Evolutionary conservation across 805 yeast genomes (phyloP).

Genomic region (Ogataea methylovora): DNA sequence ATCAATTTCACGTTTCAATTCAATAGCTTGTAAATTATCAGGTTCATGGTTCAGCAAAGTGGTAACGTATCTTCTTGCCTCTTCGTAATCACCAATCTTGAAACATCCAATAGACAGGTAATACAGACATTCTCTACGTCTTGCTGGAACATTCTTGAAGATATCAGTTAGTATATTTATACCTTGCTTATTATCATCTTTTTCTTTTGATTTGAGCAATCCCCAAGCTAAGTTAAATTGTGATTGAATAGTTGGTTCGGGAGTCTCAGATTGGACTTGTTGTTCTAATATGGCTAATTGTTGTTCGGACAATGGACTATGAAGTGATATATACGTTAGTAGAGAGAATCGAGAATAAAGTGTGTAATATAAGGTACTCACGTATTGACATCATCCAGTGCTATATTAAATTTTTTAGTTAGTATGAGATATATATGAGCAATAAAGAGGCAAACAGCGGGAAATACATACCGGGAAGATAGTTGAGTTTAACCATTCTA

Average conservation of each 20-base stretch:
- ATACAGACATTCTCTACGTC: slow-evolving; percentile 85
- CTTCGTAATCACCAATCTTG: slow-evolving; percentile 79
- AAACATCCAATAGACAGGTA: slow-evolving; percentile 83
- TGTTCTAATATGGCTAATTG: slow-evolving; percentile 70
- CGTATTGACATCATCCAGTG: slow-evolving; percentile 23
- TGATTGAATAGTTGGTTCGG: slow-evolving; percentile 73
- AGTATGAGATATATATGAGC: not conserved
- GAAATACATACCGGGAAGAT: slow-evolving; percentile 16
- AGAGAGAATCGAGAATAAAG: not conserved
- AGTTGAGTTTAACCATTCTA: slow-evolving; percentile 18
- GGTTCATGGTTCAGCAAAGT: slow-evolving; percentile 76
- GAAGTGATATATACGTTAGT: not conserved
- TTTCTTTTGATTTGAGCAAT: slow-evolving; percentile 60
- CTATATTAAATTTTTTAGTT: slow-evolving; percentile 5
- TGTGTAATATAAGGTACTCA: slow-evolving; percentile 8
- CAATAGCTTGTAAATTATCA: slow-evolving; percentile 67
- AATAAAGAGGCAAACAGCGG: not conserved
- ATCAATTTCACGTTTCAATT: slow-evolving; percentile 69
- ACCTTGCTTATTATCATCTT: slow-evolving; percentile 69
- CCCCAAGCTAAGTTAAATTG: slow-evolving; percentile 97
- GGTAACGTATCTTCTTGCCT: slow-evolving; percentile 81
- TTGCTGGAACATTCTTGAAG: slow-evolving; percentile 69
- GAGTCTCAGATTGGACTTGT: slow-evolving; percentile 77
- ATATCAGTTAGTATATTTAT: slow-evolving; percentile 62
- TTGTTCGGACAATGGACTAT: slow-evolving; percentile 55